phyloP scores from a whole-genome alignment of 371 early-diverging fungal species.

The Mortierella sp. region DNA sequence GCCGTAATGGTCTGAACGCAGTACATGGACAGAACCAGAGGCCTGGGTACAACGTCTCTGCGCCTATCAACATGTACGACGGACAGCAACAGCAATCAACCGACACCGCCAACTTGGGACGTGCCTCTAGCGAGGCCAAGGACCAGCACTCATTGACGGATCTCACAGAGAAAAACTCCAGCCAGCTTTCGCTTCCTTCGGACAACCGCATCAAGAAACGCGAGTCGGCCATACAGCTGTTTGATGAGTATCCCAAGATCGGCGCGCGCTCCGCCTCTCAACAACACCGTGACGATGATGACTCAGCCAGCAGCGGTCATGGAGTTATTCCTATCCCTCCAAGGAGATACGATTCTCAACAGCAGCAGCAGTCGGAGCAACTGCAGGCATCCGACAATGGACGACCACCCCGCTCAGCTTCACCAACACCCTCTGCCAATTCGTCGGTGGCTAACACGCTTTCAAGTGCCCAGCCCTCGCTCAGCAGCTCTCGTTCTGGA shows the following conservation, averaged over 20 bases:
- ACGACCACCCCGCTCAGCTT: constrained; percentile 27
- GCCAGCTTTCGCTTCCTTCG: constrained; percentile 37
- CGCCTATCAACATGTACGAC: constrained; percentile 13
- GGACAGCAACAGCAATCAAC: not conserved
- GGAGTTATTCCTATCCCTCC: constrained; percentile 18
- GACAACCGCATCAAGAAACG: constrained; percentile 39
- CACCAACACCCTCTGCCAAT: constrained; percentile 54
- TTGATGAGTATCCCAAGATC: constrained; percentile 52
- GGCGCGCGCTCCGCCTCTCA: constrained; percentile 44
- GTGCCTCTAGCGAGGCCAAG: constrained; percentile 16
- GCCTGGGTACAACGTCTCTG: constrained; percentile 19
- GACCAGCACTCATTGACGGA: constrained; percentile 19
- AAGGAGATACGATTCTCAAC: constrained; percentile 38
- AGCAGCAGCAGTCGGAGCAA: constrained; percentile 12
- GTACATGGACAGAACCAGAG: constrained; percentile 15
- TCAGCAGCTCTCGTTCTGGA: constrained; percentile 20
- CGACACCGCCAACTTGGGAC: not conserved
- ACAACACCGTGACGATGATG: constrained; percentile 44
- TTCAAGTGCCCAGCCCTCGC: constrained; percentile 14
- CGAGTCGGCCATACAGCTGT: constrained; percentile 31
- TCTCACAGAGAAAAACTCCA: constrained; percentile 24
- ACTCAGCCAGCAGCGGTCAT: constrained; percentile 19
- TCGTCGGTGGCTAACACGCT: constrained; percentile 43
- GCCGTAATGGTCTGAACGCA: constrained; percentile 22
- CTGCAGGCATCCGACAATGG: constrained; percentile 9